These are phyloP conservation scores for Glycine tomentella DNA, from an alignment of 306 rosid species.

Conservation along the genomic window DNA sequence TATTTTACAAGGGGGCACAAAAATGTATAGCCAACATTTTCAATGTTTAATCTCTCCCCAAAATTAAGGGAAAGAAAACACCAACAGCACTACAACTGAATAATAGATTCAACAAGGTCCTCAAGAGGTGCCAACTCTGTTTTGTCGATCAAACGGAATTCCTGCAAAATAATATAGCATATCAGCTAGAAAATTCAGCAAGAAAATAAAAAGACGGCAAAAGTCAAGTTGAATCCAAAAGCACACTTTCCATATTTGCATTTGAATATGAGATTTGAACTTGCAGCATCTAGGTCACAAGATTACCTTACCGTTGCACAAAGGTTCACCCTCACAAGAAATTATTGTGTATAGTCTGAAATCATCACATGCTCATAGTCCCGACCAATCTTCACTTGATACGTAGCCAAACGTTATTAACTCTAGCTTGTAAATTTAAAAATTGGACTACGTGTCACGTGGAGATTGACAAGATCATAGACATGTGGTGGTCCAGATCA, in stretches of 20 bases:
- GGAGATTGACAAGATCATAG: not conserved
- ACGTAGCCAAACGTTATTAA: not conserved
- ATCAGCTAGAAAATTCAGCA: constrained; percentile 20
- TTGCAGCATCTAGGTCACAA: too few species aligned
- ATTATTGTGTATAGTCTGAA: too few species aligned
- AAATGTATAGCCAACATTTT: constrained; percentile 42
- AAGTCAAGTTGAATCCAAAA: constrained; percentile 14
- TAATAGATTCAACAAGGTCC: constrained; percentile 81
- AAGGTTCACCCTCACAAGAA: not conserved
- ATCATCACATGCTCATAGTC: not conserved
- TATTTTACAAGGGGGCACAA: constrained; percentile 49
- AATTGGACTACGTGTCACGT: not conserved
- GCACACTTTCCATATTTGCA: not conserved
- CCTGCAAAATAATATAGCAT: constrained; percentile 59
- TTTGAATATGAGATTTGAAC: not conserved
- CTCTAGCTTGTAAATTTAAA: not conserved
- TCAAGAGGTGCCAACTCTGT: constrained; percentile 83
- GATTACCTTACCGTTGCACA: not conserved
- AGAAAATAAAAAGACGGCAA: not conserved
- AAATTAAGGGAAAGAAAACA: constrained; percentile 19
- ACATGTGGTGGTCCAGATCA: not conserved
- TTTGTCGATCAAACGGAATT: constrained; percentile 74
- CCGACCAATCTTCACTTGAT: not conserved
- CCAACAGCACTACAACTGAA: constrained; percentile 49
- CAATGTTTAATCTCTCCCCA: constrained; percentile 38